Base-by-base conservation (phyloP, 495 filamentous ascomycete genomes). In the Penicillium simplicissimum region DNA sequence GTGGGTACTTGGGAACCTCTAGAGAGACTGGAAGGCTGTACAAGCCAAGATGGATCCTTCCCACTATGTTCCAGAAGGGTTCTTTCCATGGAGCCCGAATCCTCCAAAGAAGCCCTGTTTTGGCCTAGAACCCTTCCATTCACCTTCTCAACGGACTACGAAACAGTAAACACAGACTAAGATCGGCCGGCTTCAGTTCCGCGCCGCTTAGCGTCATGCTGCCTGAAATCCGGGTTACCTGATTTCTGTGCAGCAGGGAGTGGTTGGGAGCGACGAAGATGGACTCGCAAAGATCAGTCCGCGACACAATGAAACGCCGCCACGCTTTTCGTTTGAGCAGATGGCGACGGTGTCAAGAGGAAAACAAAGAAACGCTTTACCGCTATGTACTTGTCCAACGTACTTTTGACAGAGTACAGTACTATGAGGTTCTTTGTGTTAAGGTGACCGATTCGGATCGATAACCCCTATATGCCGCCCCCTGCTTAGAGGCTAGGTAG, bases 161-260 rank as follows among this genome's bases (percentile, higher is more conserved):
- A 21, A 58, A 25, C n/a, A n/a, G n/a, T n/a, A n/a, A n/a, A n/a
- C 35, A 34, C 35, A 55, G 33, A 59, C 59, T 51, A 65, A 43
- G 69, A 71, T 69, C 66, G 61, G 28, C 67, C 69, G 69, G 69
- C 59, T 71, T 71, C 28, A 21, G 67, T 65, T 67, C 69, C 67
- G 67, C 69, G 66, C 55, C 42, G 55, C 67, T 58, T 67, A 69
- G 64, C 53, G 56, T 42, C 43, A 45, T 55, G 17, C 36, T 14
- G 28, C 42, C 8, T 43, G 5, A 7, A 37, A 23, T 38, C 38
- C 54, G 58, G 15, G 37, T 6, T 52, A 33, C 54, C n/a, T n/a
- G n/a, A n/a, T n/a, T n/a, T n/a, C n/a, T n/a, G n/a, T n/a, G n/a
- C n/a, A n/a, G n/a, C n/a, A n/a, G n/a, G n/a, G 7, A 15, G 42